Base-by-base conservation (phyloP, 2,329 filamentous ascomycete genomes). In the Arthrobotrys sphaeroides region DNA sequence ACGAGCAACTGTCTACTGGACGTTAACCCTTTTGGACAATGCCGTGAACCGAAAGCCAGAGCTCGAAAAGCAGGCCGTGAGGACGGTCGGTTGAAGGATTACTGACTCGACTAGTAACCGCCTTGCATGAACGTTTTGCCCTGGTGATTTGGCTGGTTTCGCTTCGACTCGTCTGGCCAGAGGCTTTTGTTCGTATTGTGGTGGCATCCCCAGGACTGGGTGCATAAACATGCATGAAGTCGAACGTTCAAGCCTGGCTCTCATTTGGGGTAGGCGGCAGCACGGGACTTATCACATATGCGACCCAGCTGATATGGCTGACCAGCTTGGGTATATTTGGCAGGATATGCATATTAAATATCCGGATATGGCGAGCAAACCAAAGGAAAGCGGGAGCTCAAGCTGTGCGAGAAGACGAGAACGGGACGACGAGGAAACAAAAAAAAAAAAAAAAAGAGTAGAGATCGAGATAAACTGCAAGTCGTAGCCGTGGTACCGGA, bases 141-240 rank as follows among this genome's bases (percentile, higher is more conserved):
- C 60, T 42, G 28, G 64, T 68, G 51, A 61, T 62, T 62, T 47
- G 28, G 33, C 47, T 51, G 31, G 24, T 31, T 55, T 49, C 33
- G 45, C 38, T 53, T 51, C 49, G 26, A 47, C 22, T 57, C 24
- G 22, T 24, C 47, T 31, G 33, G 16, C 12, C 13, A 31, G 24
- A 31, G 16, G 6, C 7, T 12, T 26, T 40, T 28, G 51, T 53
- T 28, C 28, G 24, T 28, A 9, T 24, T 70, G 43, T 10, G 43
- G 60, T 47, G 36, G 40, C 18, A 28, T 43, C 28, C 33, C 61
- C 33, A 65, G 53, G 49, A 65, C 59, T 43, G 10, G 36, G 26
- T 64, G 57, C 72, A 69, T 69, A 26, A 69, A 47, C 72, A 24
- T 75, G 49, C 72, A 75, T 75, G 57, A 69, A 75, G 69, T 59